These are phyloP conservation scores for Coprinellus aureogranulatus DNA, from an alignment of 768 basidiomycete genomes.

Conservation along the genomic window DNA sequence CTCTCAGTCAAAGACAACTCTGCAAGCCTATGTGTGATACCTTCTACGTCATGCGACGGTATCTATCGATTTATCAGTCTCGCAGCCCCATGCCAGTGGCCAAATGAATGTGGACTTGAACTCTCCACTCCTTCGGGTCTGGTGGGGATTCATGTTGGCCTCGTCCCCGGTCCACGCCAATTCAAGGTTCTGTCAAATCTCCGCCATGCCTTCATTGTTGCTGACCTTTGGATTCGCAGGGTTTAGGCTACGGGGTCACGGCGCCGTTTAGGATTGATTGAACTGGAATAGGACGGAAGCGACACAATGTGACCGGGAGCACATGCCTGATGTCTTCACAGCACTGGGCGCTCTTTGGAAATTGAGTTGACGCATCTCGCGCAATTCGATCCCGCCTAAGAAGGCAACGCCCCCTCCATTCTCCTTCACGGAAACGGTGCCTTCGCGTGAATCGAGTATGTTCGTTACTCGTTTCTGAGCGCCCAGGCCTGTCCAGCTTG, in stretches of 20 bases:
- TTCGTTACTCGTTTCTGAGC: neutral
- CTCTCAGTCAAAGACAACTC: too few relatives aligned
- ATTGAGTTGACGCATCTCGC: too few relatives aligned
- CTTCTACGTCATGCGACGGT: too few relatives aligned
- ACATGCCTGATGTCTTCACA: neutral
- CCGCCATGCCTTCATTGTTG: neutral
- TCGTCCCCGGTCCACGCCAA: neutral
- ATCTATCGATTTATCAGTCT: too few relatives aligned
- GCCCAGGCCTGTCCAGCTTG: neutral
- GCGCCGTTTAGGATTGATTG: neutral
- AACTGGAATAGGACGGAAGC: neutral
- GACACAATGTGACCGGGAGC: neutral
- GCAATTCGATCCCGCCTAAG: too few relatives aligned
- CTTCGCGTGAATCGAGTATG: neutral
- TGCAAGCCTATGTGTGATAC: too few relatives aligned
- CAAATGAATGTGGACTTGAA: neutral
- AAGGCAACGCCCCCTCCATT: too few relatives aligned
- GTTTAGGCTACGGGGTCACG: slow-evolving; percentile 6
- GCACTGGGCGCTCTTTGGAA: too few relatives aligned
- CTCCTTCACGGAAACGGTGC: too few relatives aligned
- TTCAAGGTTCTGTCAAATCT: neutral
- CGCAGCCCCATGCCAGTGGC: too few relatives aligned
- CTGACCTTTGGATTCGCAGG: neutral
- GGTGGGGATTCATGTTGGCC: neutral
- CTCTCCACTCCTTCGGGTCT: neutral